Evolutionary conservation across 2,329 filamentous ascomycete genomes (phyloP), one percentile per base, ranked within the genome.

Genomic region (Emericellopsis cladophorae): DNA sequence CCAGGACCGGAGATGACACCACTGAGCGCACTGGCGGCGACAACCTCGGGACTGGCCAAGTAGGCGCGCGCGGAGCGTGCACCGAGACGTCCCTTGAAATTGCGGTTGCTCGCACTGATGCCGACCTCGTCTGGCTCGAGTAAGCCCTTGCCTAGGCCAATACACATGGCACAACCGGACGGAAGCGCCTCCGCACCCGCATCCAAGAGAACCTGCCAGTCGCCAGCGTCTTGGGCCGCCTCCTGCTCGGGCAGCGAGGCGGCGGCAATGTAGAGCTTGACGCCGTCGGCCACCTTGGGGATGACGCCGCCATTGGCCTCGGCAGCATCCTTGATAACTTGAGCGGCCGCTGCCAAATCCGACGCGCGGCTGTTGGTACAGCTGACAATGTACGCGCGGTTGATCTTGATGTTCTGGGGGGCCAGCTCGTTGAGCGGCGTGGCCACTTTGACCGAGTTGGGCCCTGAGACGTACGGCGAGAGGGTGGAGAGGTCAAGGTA

Each of bases 51-150:
- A 48, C 83, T 90, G 6, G 81, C 84, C 1, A 95, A 78, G 56
- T 95, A 95, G 0, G 87, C 86, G 53, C 87, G 79, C 0, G 87
- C 84, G 5, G 40, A 31, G 1, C 44, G 41, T 1, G 50, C 45
- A 18, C 89, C 89, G 84, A 95, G 93, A 3, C 89, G 77, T 0
- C 88, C 89, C 60, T 89, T 88, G 68, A 89, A 95, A 59, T 95
- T 95, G 10, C 89, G 72, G 66, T 95, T 95, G 40, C 72, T 79
- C 0, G 87, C 85, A 45, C 72, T 80, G 49, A 95, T 89, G 18
- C 88, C 88, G 9, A 88, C 79, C 62, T 95, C 88, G n/a, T 84
- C 86, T 2, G 76, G 72, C 57, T 95, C 81, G 1, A 95, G 71
- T 0, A 95, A 68, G 31, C 89, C 89, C 0, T 71, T 76, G 0